Evolutionary conservation across 164 flowering plant genomes (phyloP).

Genomic region (Saururus chinensis): DNA sequence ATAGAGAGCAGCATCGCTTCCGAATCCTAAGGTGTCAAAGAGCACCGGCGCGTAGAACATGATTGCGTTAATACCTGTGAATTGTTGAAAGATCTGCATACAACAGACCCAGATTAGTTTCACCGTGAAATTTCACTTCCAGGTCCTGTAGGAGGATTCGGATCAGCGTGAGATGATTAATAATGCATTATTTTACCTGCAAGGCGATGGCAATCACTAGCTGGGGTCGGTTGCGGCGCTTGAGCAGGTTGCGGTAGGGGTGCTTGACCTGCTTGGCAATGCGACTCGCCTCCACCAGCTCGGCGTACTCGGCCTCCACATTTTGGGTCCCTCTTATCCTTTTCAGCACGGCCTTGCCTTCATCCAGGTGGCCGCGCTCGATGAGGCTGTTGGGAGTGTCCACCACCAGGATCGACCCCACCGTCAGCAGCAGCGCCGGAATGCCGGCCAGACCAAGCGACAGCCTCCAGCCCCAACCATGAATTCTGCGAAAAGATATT

Average conservation of each 20-base stretch:
- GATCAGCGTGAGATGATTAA: neutral
- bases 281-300: slow-evolving; percentile 79
- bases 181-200: slow-evolving; percentile 35
- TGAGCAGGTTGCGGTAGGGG: slow-evolving; percentile 74
- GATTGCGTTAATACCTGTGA: slow-evolving; percentile 92
- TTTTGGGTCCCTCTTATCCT: slow-evolving; percentile 77
- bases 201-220: slow-evolving; percentile 35
- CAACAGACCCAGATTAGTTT: neutral
- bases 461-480: slow-evolving; percentile 81
- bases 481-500: slow-evolving; percentile 2
- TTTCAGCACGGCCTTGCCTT: slow-evolving; percentile 66
- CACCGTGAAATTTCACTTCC: neutral
- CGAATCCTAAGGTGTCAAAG: slow-evolving; percentile 69
- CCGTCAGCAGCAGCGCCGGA: slow-evolving; percentile 62
- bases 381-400: slow-evolving; percentile 95
- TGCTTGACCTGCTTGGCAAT: slow-evolving; percentile 66
- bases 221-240: slow-evolving; percentile 63
- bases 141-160: neutral
- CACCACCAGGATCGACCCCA: slow-evolving; percentile 65
- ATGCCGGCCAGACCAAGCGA: slow-evolving; percentile 80
- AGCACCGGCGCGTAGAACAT: slow-evolving; percentile 94
- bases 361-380: slow-evolving; percentile 67
- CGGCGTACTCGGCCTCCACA: slow-evolving; percentile 68
- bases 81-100: slow-evolving; percentile 84
- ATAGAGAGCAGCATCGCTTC: slow-evolving; percentile 61